Evolutionary conservation across 805 yeast species (phyloP).

Genomic region (Wickerhamomyces queroliae): DNA sequence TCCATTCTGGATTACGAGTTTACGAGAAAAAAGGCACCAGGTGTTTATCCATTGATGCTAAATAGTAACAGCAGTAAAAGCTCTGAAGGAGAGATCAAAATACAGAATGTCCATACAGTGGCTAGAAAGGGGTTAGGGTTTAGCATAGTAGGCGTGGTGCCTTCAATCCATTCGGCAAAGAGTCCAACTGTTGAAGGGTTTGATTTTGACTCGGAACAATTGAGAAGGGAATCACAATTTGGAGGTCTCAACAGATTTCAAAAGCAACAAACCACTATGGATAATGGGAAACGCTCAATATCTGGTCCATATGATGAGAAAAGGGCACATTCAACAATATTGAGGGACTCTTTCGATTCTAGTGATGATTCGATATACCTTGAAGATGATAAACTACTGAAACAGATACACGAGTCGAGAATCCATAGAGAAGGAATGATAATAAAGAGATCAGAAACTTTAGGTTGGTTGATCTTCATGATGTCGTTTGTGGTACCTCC

Average conservation of each 20-base stretch:
- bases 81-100: neutral
- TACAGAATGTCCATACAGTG: neutral
- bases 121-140: constrained; percentile 2
- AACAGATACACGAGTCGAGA: constrained; percentile 13
- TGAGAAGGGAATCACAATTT: neutral
- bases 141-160: constrained; percentile 1
- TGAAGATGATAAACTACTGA: constrained; percentile 10
- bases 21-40: constrained; percentile 18
- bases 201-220: neutral
- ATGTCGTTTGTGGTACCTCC: constrained; percentile 22
- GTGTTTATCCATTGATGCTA: constrained; percentile 13
- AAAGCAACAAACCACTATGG: neutral
- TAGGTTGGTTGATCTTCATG: constrained; percentile 10
- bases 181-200: neutral
- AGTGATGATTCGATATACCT: neutral
- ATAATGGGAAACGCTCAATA: neutral
- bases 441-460: neutral
- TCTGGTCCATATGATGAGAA: too few species aligned
- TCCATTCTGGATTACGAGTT: constrained; percentile 15
- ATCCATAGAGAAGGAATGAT: neutral
- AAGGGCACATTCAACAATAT: neutral
- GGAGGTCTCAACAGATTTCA: neutral
- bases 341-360: neutral
- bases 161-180: neutral
- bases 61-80: neutral